phyloP scores from a whole-genome alignment of 2,329 filamentous ascomycete species.

The Podosphaera fusca region DNA sequence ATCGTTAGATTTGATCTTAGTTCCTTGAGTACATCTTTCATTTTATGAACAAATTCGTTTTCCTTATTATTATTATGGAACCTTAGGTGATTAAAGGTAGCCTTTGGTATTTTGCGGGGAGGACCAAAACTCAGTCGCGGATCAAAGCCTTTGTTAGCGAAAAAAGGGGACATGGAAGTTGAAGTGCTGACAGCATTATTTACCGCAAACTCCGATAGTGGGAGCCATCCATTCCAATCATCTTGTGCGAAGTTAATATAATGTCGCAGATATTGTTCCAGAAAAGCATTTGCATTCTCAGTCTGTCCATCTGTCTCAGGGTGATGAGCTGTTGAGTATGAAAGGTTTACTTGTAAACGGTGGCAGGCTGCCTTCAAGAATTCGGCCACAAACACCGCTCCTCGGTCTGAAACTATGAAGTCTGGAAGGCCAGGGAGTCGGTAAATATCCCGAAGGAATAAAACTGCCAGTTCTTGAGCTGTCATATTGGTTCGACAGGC shows the following conservation, averaged over 20 bases:
- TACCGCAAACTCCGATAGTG: slow-evolving; percentile 5
- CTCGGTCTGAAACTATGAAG: slow-evolving; percentile 5
- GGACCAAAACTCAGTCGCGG: slow-evolving; percentile 1
- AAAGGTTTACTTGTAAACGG: background rate
- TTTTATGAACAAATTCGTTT: no score
- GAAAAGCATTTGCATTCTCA: no score
- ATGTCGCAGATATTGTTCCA: no score
- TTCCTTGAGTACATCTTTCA: no score
- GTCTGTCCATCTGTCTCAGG: no score
- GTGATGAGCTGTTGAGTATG: slow-evolving; percentile 3
- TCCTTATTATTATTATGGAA: no score
- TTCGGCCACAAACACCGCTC: no score
- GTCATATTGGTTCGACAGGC: background rate
- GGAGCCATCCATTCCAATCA: background rate
- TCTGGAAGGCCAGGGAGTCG: background rate
- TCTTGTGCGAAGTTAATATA: no score
- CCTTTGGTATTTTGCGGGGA: background rate
- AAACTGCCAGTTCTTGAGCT: background rate
- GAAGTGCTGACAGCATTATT: slow-evolving; percentile 3
- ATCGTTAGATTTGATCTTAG: no score
- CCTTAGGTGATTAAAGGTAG: no score
- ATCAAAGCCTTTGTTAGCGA: background rate
- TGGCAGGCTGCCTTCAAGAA: background rate
- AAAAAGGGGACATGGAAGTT: slow-evolving; percentile 1
- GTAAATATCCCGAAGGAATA: background rate